phyloP scores from a whole-genome alignment of 805 yeast genomes.

The Komagataella phaffii region DNA sequence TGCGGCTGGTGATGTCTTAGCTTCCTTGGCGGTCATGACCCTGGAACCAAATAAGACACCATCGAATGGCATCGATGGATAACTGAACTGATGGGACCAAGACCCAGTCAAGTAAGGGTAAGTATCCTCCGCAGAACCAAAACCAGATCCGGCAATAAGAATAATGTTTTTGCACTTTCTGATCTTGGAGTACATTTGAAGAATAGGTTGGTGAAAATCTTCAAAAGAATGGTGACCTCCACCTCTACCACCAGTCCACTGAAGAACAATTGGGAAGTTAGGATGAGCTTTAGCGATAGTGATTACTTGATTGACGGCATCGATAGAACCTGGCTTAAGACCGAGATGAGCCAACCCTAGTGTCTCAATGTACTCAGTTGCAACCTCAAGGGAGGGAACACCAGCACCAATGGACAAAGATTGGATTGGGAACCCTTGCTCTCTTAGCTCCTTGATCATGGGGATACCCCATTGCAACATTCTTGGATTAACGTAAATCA shows the following conservation, averaged over 20 bases:
- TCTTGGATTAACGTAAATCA: slow-evolving; percentile 93
- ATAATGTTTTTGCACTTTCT: slow-evolving; percentile 85
- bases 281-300: slow-evolving; percentile 94
- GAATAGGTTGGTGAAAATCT: slow-evolving; percentile 96
- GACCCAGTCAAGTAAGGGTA: slow-evolving; percentile 96
- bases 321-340: slow-evolving; percentile 95
- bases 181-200: slow-evolving; percentile 90
- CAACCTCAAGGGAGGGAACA: slow-evolving; percentile 96
- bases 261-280: slow-evolving; percentile 88
- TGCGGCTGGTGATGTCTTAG: slow-evolving; percentile 86
- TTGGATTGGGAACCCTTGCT: slow-evolving; percentile 89
- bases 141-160: slow-evolving; percentile 95
- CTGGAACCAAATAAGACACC: slow-evolving; percentile 94
- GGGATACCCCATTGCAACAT: slow-evolving; percentile 99
- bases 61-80: slow-evolving; percentile 98
- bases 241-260: slow-evolving; percentile 99
- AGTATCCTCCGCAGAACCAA: slow-evolving; percentile 93
- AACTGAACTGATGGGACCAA: slow-evolving; percentile 80
- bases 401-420: slow-evolving; percentile 98
- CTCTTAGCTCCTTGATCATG: slow-evolving; percentile 76
- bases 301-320: slow-evolving; percentile 76
- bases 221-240: slow-evolving; percentile 99
- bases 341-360: slow-evolving; percentile 90
- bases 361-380: slow-evolving; percentile 87
- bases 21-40: slow-evolving; percentile 96